Base-by-base conservation (phyloP, 805 yeast genomes). In the Ogataea methylovora region DNA sequence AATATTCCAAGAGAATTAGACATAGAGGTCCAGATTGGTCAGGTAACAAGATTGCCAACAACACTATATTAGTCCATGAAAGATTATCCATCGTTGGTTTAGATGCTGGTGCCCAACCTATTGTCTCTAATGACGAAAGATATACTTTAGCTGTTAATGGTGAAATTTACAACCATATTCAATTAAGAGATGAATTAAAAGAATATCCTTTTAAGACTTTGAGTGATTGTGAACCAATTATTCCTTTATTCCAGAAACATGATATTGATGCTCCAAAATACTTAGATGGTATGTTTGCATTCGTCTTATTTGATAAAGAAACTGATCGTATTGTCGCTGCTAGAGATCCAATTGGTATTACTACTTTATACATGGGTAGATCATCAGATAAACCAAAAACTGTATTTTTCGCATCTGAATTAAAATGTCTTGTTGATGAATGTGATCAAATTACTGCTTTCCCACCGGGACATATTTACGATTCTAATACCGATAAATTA, bases 21-120 rank as follows among this genome's bases (percentile, higher is more conserved):
- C 99, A 92, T 65, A 81, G 99, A 65, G 99, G 99, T 54, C 99
- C 99, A 48, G 99, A 92, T 65, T 92, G 99, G 99, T 73, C 87
- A 25, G 98, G 98, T 54, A 87, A 86, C 77, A 59, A 72, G 45
- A 65, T 73, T 45, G 77, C 79, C 56, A 84, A 84, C 79, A 60
- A 68, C 45, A 85, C 97, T 31, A 79, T 92, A 46, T 64, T 92
- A 47, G 79, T 84, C 49, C 98, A 92, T 60, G 98, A 92, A 70
- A 84, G 98, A 70, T 72, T 92, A 58, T 94, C 97, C 46, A 88
- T 92, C 57, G 98, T 92, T 42, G 98, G 98, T 50, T 71, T 92
- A 49, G 97, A 87, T 60, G 71, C 95, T 29, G 99, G 99, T 56
- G 96, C 98, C 44, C 99, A 92, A 68, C 99, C 99, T 47, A 83